Evolutionary conservation across 352 stramenopile species (phyloP).

Genomic region (Phytophthora megakarya): DNA sequence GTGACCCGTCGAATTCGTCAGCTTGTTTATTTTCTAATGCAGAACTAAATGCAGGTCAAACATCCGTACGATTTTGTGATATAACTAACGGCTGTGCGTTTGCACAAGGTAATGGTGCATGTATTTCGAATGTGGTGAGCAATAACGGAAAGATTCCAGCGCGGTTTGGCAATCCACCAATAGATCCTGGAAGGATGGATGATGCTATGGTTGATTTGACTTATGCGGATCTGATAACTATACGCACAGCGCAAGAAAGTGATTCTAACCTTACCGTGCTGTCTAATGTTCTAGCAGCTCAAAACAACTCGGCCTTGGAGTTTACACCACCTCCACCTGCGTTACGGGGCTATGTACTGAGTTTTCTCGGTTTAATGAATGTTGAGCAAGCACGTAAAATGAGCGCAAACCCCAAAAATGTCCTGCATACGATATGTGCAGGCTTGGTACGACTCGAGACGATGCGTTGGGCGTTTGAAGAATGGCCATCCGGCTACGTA

Average conservation of each 20-base stretch:
- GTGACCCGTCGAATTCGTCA: constrained; percentile 35
- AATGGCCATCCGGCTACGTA: constrained; percentile 60
- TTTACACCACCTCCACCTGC: constrained; percentile 49
- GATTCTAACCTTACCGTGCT: constrained; percentile 30
- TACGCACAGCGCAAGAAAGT: constrained; percentile 32
- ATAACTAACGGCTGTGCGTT: constrained; percentile 44
- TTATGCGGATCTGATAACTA: constrained; percentile 28
- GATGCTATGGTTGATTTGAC: constrained; percentile 14
- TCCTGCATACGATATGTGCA: constrained; percentile 54
- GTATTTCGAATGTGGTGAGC: constrained; percentile 30
- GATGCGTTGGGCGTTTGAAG: constrained; percentile 60
- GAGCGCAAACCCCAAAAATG: constrained; percentile 39
- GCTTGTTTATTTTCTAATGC: constrained; percentile 36
- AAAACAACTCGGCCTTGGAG: constrained; percentile 2
- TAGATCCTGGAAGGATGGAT: constrained; percentile 37
- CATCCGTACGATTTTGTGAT: constrained; percentile 57
- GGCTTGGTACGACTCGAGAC: constrained; percentile 63
- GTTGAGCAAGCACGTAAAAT: constrained; percentile 50
- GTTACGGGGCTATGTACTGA: constrained; percentile 62
- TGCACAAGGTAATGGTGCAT: constrained; percentile 59
- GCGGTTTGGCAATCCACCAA: constrained; percentile 41
- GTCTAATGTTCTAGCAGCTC: constrained; percentile 1
- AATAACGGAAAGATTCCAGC: constrained; percentile 17
- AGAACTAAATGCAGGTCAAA: not conserved
- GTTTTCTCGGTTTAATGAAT: constrained; percentile 71